These are phyloP conservation scores for Kwoniella sp. DNA, from an alignment of 768 basidiomycete genomes.

Conservation along the genomic window DNA sequence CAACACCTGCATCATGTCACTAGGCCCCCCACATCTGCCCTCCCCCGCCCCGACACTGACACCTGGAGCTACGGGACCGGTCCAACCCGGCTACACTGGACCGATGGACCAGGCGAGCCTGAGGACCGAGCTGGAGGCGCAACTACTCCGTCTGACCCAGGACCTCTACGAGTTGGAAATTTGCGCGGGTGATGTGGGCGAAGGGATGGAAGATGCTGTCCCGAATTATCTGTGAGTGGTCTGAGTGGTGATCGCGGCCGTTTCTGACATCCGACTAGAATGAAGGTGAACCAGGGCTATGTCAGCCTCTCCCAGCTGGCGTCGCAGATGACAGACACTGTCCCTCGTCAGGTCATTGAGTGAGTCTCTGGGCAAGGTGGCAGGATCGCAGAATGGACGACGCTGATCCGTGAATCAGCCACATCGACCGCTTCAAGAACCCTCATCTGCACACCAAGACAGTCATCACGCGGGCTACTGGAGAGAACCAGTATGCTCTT, in stretches of 20 bases:
- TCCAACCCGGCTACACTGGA: background rate
- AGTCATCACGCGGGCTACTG: constrained; percentile 29
- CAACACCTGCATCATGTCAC: constrained; percentile 26
- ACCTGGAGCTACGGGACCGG: constrained; percentile 6
- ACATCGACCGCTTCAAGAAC: constrained; percentile 34
- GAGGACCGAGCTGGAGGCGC: constrained; percentile 21
- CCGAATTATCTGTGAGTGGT: constrained; percentile 32
- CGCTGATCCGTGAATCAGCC: constrained; percentile 10
- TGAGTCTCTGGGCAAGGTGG: constrained; percentile 12
- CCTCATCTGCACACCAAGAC: constrained; percentile 39
- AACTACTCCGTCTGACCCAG: constrained; percentile 32
- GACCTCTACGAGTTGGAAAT: constrained; percentile 45
- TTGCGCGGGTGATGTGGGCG: constrained; percentile 40
- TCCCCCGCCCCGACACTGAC: constrained; percentile 37
- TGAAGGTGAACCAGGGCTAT: constrained; percentile 28
- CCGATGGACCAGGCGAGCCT: constrained; percentile 17
- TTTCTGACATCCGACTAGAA: constrained; percentile 3
- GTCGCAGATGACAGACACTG: constrained; percentile 28
- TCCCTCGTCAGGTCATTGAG: constrained; percentile 40
- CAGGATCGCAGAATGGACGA: background rate
- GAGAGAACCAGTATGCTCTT: constrained; percentile 42
- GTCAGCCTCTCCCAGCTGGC: constrained; percentile 21
- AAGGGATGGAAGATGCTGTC: constrained; percentile 33
- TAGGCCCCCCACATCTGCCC: constrained; percentile 25
- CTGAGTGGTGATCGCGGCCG: background rate